phyloP scores from a whole-genome alignment of 441 rosid species.

The Erodium moschatum region DNA sequence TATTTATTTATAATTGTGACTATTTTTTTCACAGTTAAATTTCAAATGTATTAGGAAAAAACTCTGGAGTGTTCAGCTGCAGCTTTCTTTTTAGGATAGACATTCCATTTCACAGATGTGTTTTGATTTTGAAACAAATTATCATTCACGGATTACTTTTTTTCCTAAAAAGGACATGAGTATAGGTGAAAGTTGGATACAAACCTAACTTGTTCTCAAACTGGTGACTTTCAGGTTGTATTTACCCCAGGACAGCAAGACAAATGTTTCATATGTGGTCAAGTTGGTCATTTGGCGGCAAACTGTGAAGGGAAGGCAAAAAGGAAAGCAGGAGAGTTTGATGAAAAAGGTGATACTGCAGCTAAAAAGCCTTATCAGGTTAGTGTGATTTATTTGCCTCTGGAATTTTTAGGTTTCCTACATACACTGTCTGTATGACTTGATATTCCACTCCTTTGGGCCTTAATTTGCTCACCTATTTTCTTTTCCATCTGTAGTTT shows the following conservation, averaged over 20 bases:
- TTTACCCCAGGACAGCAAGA: slow-evolving; percentile 83
- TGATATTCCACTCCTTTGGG: not conserved
- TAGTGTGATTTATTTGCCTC: slow-evolving; percentile 5
- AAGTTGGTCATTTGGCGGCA: slow-evolving; percentile 83
- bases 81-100: slow-evolving; percentile 1
- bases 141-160: not conserved
- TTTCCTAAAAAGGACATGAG: not conserved
- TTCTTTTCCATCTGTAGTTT: slow-evolving; percentile 42
- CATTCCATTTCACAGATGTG: not conserved
- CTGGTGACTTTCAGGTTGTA: slow-evolving; percentile 48
- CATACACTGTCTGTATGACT: not conserved
- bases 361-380: slow-evolving; percentile 93
- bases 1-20: not conserved
- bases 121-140: not conserved
- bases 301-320: slow-evolving; percentile 82
- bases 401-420: not conserved
- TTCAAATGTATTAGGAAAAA: not conserved
- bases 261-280: slow-evolving; percentile 94
- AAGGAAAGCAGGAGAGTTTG: slow-evolving; percentile 80
- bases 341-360: slow-evolving; percentile 70
- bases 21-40: not conserved
- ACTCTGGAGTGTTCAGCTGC: not conserved
- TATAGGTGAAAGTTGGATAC: not conserved
- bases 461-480: not conserved
- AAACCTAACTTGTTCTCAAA: not conserved